Percentiles rank a stretch among this genome's conserved stretches.
These are phyloP conservation scores for Bauhinia variegata DNA, from an alignment of 306 rosid genomes.

Conservation along the genomic window DNA sequence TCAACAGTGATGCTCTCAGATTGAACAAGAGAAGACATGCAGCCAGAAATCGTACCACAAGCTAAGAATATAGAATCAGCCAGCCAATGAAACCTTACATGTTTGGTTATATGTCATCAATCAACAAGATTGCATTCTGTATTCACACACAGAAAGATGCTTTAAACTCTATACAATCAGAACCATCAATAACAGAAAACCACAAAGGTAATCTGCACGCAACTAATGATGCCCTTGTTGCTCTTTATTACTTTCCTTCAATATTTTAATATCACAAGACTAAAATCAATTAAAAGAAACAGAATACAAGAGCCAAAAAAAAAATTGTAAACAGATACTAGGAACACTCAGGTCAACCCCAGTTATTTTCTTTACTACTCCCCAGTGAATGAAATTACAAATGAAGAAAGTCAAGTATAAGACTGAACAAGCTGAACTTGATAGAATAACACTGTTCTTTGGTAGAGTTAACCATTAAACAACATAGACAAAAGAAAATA, in stretches of 20 bases:
- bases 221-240: neutral
- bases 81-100: neutral
- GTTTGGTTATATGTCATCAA: neutral
- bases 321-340: neutral
- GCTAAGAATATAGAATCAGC: neutral
- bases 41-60: neutral
- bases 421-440: constrained; percentile 2
- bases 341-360: neutral
- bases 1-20: no score
- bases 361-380: neutral
- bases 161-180: neutral
- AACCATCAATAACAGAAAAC: constrained; percentile 3
- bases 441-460: neutral
- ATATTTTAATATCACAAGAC: constrained; percentile 7
- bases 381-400: neutral
- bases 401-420: neutral
- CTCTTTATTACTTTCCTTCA: neutral
- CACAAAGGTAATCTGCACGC: neutral
- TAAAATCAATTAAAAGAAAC: neutral
- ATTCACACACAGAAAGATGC: neutral
- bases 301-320: constrained; percentile 11
- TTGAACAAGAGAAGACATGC: no score
- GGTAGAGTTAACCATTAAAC: constrained; percentile 2
- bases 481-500: neutral
- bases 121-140: neutral